Base-by-base conservation (phyloP, 2,329 filamentous ascomycete species). In the Hymenoscyphus scutula region DNA sequence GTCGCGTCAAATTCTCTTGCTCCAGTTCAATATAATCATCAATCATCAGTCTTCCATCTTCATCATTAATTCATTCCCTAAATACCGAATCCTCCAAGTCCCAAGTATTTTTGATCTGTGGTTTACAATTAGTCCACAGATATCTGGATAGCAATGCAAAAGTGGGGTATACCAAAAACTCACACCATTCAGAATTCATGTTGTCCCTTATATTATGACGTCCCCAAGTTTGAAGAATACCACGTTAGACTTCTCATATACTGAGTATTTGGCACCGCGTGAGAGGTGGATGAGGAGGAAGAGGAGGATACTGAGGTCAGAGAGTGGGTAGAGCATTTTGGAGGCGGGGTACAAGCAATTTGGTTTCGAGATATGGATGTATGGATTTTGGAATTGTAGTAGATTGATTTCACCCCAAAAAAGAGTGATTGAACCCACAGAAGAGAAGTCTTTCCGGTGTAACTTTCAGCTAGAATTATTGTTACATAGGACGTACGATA, bases 301-400 rank as follows among this genome's bases (percentile, higher is more conserved):
- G 30, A 56, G 55, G 30, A 56, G 15, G n/a, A 70, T 51, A 51
- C 62, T 62, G 29, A 70, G 62, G 48, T 69, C 66, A 15, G 68
- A 68, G 38, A 69, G 56, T 56, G 67, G 67, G 41, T 67, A 69
- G 34, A 69, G 60, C 68, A 72, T 70, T 56, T 58, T 69, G 55
- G 4, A 23, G 19, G 23, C 17, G 25, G 25, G 37, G 29, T 45
- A 10, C 23, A 8, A n/a, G n/a, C n/a, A n/a, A n/a, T n/a, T 55
- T 58, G n/a, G 25, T 23, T 23, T 25, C 25, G 30, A 57, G 23
- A 29, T 45, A 3, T 19, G n/a, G 8, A 41, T 7, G 23, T 45
- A 3, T 19, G n/a, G 8, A 41, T 7, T 19, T 13, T 2, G n/a
- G n/a, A 3, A 19, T 23, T 48, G 19, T 51, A 25, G 3, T 25